A percentile compares a stretch with the other conserved stretches of the same genome.
These are phyloP conservation scores for Diversispora eburnea DNA, from an alignment of 192 early-diverging fungal genomes.

Conservation along the genomic window DNA sequence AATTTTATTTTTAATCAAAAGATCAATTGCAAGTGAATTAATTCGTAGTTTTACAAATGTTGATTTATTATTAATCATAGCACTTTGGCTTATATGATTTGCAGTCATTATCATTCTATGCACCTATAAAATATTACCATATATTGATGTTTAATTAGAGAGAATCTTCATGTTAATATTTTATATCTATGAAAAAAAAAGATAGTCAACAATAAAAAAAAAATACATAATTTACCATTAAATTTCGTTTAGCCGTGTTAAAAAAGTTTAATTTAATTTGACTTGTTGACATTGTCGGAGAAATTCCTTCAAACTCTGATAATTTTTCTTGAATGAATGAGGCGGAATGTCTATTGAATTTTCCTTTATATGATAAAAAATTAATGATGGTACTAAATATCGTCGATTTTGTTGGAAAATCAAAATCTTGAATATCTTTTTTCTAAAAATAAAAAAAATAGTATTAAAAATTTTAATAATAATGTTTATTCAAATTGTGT, in stretches of 20 bases:
- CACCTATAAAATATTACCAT: not conserved
- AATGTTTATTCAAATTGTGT: constrained; percentile 23
- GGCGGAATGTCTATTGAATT: not conserved
- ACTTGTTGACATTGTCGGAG: constrained; percentile 35
- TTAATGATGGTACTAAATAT: no score
- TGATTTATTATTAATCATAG: not conserved
- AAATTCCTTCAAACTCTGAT: constrained; percentile 31
- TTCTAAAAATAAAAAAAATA: no score
- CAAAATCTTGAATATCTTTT: no score
- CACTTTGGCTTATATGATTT: not conserved
- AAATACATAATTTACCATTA: constrained; percentile 31
- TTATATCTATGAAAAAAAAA: not conserved
- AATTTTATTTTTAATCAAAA: constrained; percentile 41
- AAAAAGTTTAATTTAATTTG: constrained; percentile 39
- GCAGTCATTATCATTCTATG: constrained; percentile 11
- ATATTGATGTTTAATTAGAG: not conserved
- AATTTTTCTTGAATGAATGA: constrained; percentile 36
- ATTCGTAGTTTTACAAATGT: constrained; percentile 25
- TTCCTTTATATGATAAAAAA: no score
- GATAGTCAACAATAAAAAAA: not conserved
- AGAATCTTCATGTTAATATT: not conserved
- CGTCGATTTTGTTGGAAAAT: no score
- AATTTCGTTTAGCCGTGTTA: constrained; percentile 30
- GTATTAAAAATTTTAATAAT: no score
- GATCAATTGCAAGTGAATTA: constrained; percentile 43